Conservation (phyloP, 2,329 filamentous ascomycete genomes). For the Epichloe aotearoae region DNA sequence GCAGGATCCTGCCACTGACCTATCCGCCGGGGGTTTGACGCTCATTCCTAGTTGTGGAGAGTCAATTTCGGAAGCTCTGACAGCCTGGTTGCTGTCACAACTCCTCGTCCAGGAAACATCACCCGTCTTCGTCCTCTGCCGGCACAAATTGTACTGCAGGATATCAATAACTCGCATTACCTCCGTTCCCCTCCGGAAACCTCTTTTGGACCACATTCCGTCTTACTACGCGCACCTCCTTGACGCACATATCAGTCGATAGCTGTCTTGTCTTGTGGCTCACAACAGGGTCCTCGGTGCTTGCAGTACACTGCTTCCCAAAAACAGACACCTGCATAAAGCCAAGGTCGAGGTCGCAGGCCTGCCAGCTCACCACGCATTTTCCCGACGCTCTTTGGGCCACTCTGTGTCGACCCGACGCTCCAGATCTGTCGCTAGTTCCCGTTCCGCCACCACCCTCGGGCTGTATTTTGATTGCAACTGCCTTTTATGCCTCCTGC, state of each 20-base stretch:
- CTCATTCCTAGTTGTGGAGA: not conserved
- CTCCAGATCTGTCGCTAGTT: slow-evolving; percentile 5
- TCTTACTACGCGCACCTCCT: not conserved
- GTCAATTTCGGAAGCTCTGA: not conserved
- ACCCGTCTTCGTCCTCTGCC: not conserved
- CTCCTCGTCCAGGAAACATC: not conserved
- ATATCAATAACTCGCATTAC: not conserved
- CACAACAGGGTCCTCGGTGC: slow-evolving; percentile 4
- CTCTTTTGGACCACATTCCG: not conserved
- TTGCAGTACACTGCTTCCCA: slow-evolving; percentile 2
- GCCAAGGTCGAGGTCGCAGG: not conserved
- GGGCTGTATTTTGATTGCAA: not conserved
- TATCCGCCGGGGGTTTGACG: not conserved
- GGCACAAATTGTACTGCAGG: not conserved
- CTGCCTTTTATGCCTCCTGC: not conserved
- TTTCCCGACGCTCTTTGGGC: not conserved
- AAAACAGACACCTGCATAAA: slow-evolving; percentile 7
- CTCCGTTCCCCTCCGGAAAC: not conserved
- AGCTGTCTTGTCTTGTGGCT: not conserved
- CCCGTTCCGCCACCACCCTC: slow-evolving; percentile 3
- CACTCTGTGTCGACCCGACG: slow-evolving; percentile 6
- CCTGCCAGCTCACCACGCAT: slow-evolving; percentile 8
- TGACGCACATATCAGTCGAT: not conserved
- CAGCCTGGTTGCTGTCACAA: slow-evolving; percentile 1
- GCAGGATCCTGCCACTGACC: not conserved